Evolutionary conservation across 805 yeast species (phyloP).

Genomic region (Teunomyces stri): DNA sequence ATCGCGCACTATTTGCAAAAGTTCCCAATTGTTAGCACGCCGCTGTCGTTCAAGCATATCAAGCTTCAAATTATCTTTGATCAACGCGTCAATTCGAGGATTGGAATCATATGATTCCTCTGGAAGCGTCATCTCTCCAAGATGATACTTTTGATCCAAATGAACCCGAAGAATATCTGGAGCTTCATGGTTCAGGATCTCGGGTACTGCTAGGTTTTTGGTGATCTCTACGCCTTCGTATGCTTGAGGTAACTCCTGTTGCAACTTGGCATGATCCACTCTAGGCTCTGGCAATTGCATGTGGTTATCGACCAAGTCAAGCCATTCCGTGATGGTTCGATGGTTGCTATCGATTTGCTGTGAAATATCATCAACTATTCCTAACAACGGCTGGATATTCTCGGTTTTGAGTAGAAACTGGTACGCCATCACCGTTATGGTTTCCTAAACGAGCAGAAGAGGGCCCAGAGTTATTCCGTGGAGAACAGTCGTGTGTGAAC

Average conservation of each 20-base stretch:
- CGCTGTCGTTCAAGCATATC: conserved; percentile 17
- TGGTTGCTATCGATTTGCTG: conserved; percentile 24
- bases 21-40: conserved; percentile 19
- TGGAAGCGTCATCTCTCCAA: conserved; percentile 15
- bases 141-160: conserved; percentile 25
- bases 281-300: conserved; percentile 7
- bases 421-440: background rate
- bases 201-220: background rate
- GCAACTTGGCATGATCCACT: background rate
- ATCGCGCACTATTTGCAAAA: conserved; percentile 19
- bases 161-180: conserved; percentile 16
- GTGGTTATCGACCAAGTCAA: conserved; percentile 20
- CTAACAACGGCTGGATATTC: conserved; percentile 29
- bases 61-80: conserved; percentile 27
- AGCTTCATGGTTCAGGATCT: background rate
- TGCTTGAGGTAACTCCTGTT: background rate
- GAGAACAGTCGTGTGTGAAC: too few species aligned
- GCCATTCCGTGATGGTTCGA: conserved; percentile 18
- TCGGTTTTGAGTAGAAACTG: conserved; percentile 27
- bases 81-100: conserved; percentile 20
- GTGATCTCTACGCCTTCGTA: background rate
- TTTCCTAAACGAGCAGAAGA: too few species aligned
- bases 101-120: conserved; percentile 10
- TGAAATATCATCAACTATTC: conserved; percentile 20
- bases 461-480: too few species aligned